Evolutionary conservation across 2,329 filamentous ascomycete species (phyloP), one percentile per base, ranked within the genome.

Genomic region (Xylariales sp.): DNA sequence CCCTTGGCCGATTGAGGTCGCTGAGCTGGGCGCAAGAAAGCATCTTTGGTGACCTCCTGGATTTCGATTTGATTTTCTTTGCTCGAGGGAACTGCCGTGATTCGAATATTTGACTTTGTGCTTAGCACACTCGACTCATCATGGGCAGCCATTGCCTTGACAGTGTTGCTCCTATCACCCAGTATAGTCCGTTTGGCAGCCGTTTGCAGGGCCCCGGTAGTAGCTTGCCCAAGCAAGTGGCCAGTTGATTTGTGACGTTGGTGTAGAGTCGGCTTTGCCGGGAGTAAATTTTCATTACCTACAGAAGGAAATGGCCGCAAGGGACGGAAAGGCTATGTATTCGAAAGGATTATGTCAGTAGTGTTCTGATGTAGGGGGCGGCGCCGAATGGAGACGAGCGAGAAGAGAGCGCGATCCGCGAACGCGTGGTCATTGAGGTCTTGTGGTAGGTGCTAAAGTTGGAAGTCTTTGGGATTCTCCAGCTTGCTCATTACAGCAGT

Each of bases 221-320:
- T 57, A 42, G 76, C 54, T 49, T 69, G 70, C 32, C 48, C 49
- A 56, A 68, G 52, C 65, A 86, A 49, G 73, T 75, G 63, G 63
- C 83, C 61, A 61, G 80, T 81, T 7, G 89, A 94, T 64, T 95
- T 95, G 66, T 88, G 83, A 46, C 85, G 83, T 52, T 88, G 82
- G 52, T 94, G 87, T 44, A 89, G 67, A 37, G 75, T 67, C 57
- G 80, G 80, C 49, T 76, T 75, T 43, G 69, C 62, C 38, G 67
- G 60, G 38, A 71, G 66, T 34, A 69, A 64, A 61, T 93, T 93
- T 64, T 94, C 88, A 65, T 88, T 84, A 37, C 68, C 69, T 56
- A 73, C 72, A 53, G 74, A 67, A 59, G 77, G 76, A 58, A 81
- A 62, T 33, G 67, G 61, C 55, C 80, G 75, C 50, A 69, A 49